Base-by-base conservation (phyloP, 1,284 basidiomycete species). In the Megacollybia platyphylla region DNA sequence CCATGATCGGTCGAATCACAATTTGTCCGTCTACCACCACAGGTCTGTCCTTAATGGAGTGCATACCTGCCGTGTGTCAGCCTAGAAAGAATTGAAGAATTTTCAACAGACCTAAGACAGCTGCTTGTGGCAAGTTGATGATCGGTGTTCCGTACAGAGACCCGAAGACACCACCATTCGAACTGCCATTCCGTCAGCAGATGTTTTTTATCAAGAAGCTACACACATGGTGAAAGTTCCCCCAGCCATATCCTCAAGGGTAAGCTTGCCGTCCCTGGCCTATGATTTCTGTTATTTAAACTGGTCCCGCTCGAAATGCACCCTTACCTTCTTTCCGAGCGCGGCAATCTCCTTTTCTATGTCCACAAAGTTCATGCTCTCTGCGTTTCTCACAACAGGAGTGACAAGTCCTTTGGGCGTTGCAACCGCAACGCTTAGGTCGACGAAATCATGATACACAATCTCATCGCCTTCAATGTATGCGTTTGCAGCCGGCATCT, bases 141-240 rank as follows among this genome's bases (percentile, higher is more conserved):
- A 92, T 93, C 41, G 94, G 94, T 30, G 94, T 98, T 41, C 94
- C 94, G 59, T 86, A 97, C 39, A 97, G 70, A 43, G 91, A 96
- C 44, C 94, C 94, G 56, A 98, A 98, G 58, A 98, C 94, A 55
- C 94, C 96, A 40, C 96, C 96, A 61, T 98, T 98, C 43, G 94
- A 97, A 63, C 87, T 89, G 42, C 13, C 34, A 15, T 30, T 39
- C 43, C 13, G 9, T 45, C n/a, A 46, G 37, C 11, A 37, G 45
- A 46, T 48, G 36, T 32, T 30, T 37, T 42, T 31, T 36, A 26
- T 18, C 37, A 35, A 43, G 28, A 27, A 26, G 29, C 26, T 37
- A 68, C 80, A 50, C 53, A 88, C 86, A 98, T 97, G 54, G 94
- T 98, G 73, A 98, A 97, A 17, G 89, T 85, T 42, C 94, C 93